Conservation (phyloP, 306 rosid species). For the Cucurbita ficifolia region DNA sequence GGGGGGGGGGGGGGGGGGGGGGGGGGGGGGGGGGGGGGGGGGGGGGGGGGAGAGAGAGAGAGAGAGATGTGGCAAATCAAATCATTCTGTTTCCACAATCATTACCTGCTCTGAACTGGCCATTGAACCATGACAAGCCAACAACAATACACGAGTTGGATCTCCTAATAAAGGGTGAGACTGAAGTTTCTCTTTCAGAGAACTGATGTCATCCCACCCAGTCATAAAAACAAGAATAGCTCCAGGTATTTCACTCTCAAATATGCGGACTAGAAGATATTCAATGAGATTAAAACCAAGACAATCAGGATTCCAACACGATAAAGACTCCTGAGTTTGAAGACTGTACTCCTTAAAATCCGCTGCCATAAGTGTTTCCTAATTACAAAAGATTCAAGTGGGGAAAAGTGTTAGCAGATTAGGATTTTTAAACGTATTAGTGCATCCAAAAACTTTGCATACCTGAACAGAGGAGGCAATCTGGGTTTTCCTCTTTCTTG, state of each 20-base stretch:
- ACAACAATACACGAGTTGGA: conserved; percentile 51
- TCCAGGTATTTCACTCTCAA: conserved; percentile 69
- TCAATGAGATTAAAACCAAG: conserved; percentile 83
- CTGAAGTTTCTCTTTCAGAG: conserved; percentile 72
- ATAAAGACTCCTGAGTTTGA: conserved; percentile 71
- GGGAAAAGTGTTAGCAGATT: conserved; percentile 8
- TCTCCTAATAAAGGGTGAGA: conserved; percentile 65
- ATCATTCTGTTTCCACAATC: not conserved
- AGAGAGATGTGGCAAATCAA: not conserved
- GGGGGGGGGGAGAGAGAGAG: not conserved
- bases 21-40: no score
- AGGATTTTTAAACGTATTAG: not conserved
- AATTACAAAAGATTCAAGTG: conserved; percentile 18
- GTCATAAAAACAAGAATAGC: conserved; percentile 95
- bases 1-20: no score
- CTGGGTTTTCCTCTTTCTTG: conserved; percentile 94
- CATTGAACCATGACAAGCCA: conserved; percentile 93
- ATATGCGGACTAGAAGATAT: conserved; percentile 54
- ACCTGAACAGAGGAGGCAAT: conserved; percentile 87
- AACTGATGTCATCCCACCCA: conserved; percentile 94
- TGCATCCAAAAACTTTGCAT: conserved; percentile 5
- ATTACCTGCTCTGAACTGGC: conserved; percentile 85
- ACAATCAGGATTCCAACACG: conserved; percentile 89
- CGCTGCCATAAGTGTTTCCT: conserved; percentile 76
- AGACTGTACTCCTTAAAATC: conserved; percentile 52